Evolutionary conservation across 352 stramenopile genomes (phyloP).

Genomic region (Albugo laibachii): DNA sequence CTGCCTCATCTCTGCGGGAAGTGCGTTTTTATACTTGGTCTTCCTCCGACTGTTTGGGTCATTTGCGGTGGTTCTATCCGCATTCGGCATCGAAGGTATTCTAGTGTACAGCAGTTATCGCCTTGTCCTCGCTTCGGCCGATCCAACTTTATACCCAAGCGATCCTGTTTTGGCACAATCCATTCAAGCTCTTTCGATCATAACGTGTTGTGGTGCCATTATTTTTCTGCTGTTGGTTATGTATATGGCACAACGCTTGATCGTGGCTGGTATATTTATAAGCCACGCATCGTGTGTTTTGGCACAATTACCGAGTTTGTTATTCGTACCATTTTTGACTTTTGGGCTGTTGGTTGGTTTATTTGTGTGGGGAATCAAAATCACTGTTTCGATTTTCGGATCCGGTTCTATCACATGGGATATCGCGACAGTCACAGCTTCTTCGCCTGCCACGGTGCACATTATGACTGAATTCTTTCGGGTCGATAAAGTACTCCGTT

Average conservation of each 20-base stretch:
- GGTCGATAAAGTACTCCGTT: slow-evolving; percentile 37
- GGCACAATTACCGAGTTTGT: slow-evolving; percentile 34
- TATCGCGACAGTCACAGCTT: slow-evolving; percentile 31
- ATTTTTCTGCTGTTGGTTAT: slow-evolving; percentile 17
- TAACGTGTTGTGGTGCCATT: slow-evolving; percentile 35
- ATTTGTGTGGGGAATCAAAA: slow-evolving; percentile 48
- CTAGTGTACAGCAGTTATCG: slow-evolving; percentile 45
- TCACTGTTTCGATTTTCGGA: slow-evolving; percentile 59
- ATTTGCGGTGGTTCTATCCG: slow-evolving; percentile 47
- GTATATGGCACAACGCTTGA: slow-evolving; percentile 5
- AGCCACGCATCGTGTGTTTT: slow-evolving; percentile 46
- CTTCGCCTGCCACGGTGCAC: slow-evolving; percentile 19
- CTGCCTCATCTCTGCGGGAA: slow-evolving; percentile 28
- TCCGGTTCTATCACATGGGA: slow-evolving; percentile 32
- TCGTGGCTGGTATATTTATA: slow-evolving; percentile 61
- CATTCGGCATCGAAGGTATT: slow-evolving; percentile 31
- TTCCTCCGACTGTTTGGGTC: slow-evolving; percentile 51
- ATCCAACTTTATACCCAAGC: slow-evolving; percentile 25
- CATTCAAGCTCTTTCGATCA: slow-evolving; percentile 32
- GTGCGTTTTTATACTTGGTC: slow-evolving; percentile 37
- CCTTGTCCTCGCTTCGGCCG: slow-evolving; percentile 22
- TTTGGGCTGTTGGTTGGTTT: slow-evolving; percentile 40
- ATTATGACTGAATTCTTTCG: slow-evolving; percentile 47
- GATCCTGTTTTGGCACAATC: slow-evolving; percentile 48
- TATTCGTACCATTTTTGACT: slow-evolving; percentile 49